Base-by-base conservation (phyloP, 768 basidiomycete species). In the Pulveroboletus ravenelii region DNA sequence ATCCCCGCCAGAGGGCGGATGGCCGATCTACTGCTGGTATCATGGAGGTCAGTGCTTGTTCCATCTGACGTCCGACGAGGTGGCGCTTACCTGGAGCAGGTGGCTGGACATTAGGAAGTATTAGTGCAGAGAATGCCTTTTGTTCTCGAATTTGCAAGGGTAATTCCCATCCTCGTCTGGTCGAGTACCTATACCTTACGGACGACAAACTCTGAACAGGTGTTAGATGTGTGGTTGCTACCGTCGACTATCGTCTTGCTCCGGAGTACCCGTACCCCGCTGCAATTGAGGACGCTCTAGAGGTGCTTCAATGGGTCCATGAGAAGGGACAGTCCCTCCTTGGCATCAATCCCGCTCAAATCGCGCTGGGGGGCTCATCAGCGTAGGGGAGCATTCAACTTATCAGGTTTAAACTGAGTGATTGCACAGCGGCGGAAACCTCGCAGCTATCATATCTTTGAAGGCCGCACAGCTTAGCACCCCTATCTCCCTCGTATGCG, bases 81-180 rank as follows among this genome's bases (percentile, higher is more conserved):
- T 30, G 15, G 15, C 39, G 4, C 37, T 59, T 23, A 54, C 39
- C 10, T 15, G 44, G 12, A 17, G 43, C 56, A 84, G 87, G 87
- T 37, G 87, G 87, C 31, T 88, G 87, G 87, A 87, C 85, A 0
- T 71, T 89, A 2, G 87, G 87, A 0, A 81, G 72, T 48, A 86
- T 87, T 55, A 60, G 56, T 32, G 75, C 78, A 23, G 85, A 85
- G 58, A 79, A 78, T 34, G 70, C 79, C 13, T 85, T 89, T 59
- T 74, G 76, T 34, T 68, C 64, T 18, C 48, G 64, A 42, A 32
- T 64, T 39, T 66, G 66, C 53, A 61, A 53, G 61, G 66, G 64
- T 64, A 32, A 45, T 36, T 9, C 23, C 4, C 18, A n/a, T 32
- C 18, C 10, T 37, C 8, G 31, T 27, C 6, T 41, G 10, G 15